phyloP scores from a whole-genome alignment of 305 asterid genomes.

The Salvia sclarea region DNA sequence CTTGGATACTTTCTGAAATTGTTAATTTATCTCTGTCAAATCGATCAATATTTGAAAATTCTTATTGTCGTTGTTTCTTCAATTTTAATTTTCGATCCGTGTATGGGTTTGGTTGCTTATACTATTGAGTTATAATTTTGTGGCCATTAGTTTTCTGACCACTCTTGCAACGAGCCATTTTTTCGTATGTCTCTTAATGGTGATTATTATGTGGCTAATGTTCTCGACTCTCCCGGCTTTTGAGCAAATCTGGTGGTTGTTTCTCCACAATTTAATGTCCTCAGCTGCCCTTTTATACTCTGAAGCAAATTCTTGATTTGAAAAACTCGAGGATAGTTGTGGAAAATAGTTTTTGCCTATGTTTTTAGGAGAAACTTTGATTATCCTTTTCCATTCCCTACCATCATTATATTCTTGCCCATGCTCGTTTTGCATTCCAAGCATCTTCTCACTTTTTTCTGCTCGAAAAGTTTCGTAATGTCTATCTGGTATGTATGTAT shows the following conservation, averaged over 20 bases:
- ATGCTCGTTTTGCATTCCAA: neutral
- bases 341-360: neutral
- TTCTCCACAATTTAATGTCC: neutral
- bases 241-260: neutral
- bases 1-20: conserved; percentile 5
- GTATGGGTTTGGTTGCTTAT: neutral
- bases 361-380: neutral
- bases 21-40: neutral
- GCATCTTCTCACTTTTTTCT: neutral
- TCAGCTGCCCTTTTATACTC: neutral
- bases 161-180: neutral
- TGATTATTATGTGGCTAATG: neutral
- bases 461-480: neutral
- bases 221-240: neutral
- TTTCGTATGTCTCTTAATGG: neutral
- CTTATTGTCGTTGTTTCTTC: neutral
- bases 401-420: neutral
- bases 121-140: too few relatives aligned
- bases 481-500: too few relatives aligned
- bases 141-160: neutral
- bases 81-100: neutral
- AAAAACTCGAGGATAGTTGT: neutral
- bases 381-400: neutral
- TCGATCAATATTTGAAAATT: neutral
- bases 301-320: conserved; percentile 7